Base-by-base conservation (phyloP, 306 rosid genomes). In the Citrullus mucosospermus region DNA sequence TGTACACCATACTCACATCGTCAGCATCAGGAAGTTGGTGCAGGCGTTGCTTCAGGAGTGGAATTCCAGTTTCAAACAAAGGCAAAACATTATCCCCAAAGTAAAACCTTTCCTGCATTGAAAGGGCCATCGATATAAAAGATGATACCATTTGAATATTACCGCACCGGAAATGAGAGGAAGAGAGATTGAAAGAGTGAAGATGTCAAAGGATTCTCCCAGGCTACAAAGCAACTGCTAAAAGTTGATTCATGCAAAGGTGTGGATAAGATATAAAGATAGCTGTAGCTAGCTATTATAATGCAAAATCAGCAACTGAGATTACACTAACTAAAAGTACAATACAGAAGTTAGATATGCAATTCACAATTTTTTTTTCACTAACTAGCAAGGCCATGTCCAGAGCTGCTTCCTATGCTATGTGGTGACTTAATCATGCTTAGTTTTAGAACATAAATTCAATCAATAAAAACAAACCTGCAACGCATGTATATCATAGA, bases 31-130 rank as follows among this genome's bases (percentile, higher is more conserved):
- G 88, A 80, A 95, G 93, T 85, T 91, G 92, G 78, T 78, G 88
- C 82, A 95, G 79, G 36, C 97, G 92, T 86, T 92, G 86, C 90
- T 89, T 95, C 65, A 95, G 86, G 72, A 92, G 90, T 73, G 99
- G 99, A 82, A 95, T 91, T 63, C 99, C 99, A 54, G 99, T 95
- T 84, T 88, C 99, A 80, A 95, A 95, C 89, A 95, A 83, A 50
- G 99, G 99, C 90, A 95, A 84, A 80, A 95, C 99, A 72, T 91
- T 88, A 80, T 95, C 99, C 36, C 99, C 97, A 78, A 92, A 92
- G 83, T 95, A 95, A 91, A 95, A 92, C 68, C 99, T 91, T 84
- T 95, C 99, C 99, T 95, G 95, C 79, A 39, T 6, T 2, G 44
- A 72, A 51, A 39, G n/a, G 39, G 44, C 68, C 18, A 53, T n/a